Evolutionary conservation across 1,284 basidiomycete genomes (phyloP), one percentile per base, ranked within the genome.

Genomic region (Laetiporus sulphureus): DNA sequence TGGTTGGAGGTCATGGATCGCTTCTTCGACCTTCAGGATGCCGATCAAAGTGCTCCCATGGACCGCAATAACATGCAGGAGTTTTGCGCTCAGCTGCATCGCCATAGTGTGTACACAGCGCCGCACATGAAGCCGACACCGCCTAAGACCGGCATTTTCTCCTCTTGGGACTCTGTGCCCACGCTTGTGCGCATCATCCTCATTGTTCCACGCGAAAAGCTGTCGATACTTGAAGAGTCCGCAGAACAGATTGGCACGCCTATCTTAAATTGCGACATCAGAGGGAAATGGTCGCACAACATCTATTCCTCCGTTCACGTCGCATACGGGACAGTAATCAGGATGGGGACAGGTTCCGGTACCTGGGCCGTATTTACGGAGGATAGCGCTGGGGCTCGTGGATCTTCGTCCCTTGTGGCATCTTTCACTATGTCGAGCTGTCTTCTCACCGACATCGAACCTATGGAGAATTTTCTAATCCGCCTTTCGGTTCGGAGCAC

Each of bases 61-160:
- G 62, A 62, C 38, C 50, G 50, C 1, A 43, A 60, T 30, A 59
- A 63, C 38, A 51, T 53, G 23, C 62, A 69, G 19, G 68, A 71
- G 27, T 42, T 69, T 7, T 58, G 48, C 38, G 49, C 50, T 5
- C 61, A 61, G 5, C 48, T 69, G 1, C 53, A 67, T 48, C 54
- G 54, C 4, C 54, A 62, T n/a, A 59, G 59, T 3, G 44, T 70
- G 1, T 52, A 61, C 44, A 56, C 57, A n/a, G 12, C 19, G 36
- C 32, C 32, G 10, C 34, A 11, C 31, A 5, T 40, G 4, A 24
- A n/a, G 11, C 4, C 12, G 10, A 20, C 12, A 5, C 22, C 21
- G 24, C 33, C 37, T 12, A 30, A 22, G 21, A 41, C 47, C 6
- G 57, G 58, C 1, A 44, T 43, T 2, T 58, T 67, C 20, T 29